Conservation (phyloP, 2,329 filamentous ascomycete genomes). For the Fusarium nematophilum region DNA sequence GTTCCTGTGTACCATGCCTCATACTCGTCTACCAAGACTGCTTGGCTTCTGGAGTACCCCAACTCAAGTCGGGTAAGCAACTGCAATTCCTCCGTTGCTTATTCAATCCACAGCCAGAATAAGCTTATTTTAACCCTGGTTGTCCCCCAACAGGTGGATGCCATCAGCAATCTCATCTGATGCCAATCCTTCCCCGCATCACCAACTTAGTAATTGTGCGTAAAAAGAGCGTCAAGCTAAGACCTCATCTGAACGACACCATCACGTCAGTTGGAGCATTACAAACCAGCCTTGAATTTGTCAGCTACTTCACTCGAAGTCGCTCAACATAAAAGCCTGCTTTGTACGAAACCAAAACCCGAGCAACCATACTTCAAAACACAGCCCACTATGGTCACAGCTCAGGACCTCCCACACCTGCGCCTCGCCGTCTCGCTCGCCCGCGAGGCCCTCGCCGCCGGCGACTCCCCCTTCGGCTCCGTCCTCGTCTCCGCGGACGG, state of each 20-base stretch:
- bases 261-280: not conserved
- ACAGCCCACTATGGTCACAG: slow-evolving; percentile 21
- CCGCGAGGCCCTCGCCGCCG: slow-evolving; percentile 50
- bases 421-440: slow-evolving; percentile 46
- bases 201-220: too few relatives aligned
- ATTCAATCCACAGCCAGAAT: too few relatives aligned
- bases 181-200: slow-evolving; percentile 36
- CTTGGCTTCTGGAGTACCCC: too few relatives aligned
- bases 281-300: not conserved
- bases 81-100: too few relatives aligned
- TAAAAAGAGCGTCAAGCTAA: too few relatives aligned
- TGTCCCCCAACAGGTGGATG: too few relatives aligned
- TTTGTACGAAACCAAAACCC: not conserved
- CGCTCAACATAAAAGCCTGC: too few relatives aligned
- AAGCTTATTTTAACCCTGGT: too few relatives aligned
- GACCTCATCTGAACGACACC: not conserved
- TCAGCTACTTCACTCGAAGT: not conserved
- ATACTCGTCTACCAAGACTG: too few relatives aligned
- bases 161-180: too few relatives aligned
- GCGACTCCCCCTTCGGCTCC: slow-evolving; percentile 52
- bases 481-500: slow-evolving; percentile 47
- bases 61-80: too few relatives aligned
- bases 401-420: slow-evolving; percentile 25
- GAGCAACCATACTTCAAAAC: not conserved
- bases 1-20: too few relatives aligned